A percentile compares a stretch with the other conserved stretches of the same genome.
Conservation (phyloP, 768 basidiomycete species). For the Pholiota conissans region DNA sequence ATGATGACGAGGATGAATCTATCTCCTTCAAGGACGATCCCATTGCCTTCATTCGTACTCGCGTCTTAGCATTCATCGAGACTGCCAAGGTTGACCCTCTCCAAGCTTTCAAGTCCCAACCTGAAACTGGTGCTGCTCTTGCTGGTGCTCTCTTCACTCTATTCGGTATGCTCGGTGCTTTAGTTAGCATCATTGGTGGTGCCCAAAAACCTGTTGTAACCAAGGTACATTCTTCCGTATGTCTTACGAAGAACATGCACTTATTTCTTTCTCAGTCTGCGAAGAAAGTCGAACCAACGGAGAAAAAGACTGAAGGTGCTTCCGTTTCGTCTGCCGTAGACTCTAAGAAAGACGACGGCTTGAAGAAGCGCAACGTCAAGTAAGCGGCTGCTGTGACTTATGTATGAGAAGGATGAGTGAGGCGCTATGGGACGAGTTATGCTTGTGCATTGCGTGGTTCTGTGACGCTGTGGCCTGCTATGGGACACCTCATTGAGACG, state of each 20-base stretch:
- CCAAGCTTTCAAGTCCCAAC: constrained; percentile 82
- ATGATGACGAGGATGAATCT: constrained; percentile 46
- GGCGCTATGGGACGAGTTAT: background rate
- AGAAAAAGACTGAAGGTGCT: constrained; percentile 61
- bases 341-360: constrained; percentile 69
- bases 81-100: constrained; percentile 75
- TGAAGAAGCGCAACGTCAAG: constrained; percentile 70
- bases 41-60: constrained; percentile 74
- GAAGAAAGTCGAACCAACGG: constrained; percentile 75
- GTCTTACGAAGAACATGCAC: too few species aligned
- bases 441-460: constrained; percentile 13
- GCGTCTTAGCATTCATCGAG: constrained; percentile 79
- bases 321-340: constrained; percentile 75
- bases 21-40: constrained; percentile 71
- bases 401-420: background rate
- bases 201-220: constrained; percentile 70
- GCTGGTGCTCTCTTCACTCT: constrained; percentile 73
- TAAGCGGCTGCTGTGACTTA: constrained; percentile 18
- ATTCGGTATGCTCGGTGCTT: constrained; percentile 80
- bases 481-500: constrained; percentile 6
- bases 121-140: constrained; percentile 83
- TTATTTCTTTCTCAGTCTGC: constrained; percentile 44
- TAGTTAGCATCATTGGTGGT: constrained; percentile 78
- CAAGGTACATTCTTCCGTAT: constrained; percentile 49
- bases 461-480: constrained; percentile 9